These are phyloP conservation scores for Ogataea thermomethanolica DNA, from an alignment of 805 yeast species.

Conservation along the genomic window DNA sequence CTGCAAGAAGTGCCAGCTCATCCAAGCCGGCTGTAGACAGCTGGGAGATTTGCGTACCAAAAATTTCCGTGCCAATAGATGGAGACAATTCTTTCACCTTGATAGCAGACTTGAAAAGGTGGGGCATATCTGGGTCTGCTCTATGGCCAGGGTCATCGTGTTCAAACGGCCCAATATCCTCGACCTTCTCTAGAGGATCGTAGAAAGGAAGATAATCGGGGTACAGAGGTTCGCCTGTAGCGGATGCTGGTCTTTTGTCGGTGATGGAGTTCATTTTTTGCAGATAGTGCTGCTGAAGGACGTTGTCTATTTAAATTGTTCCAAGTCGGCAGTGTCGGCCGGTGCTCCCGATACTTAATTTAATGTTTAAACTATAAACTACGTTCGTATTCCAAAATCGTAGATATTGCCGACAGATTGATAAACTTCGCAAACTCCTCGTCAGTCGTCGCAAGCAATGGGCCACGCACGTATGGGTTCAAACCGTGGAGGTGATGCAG, in stretches of 20 bases:
- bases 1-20: conserved; percentile 65
- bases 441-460: conserved; percentile 9
- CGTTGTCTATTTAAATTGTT: neutral
- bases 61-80: conserved; percentile 62
- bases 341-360: neutral
- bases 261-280: too few species aligned
- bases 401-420: conserved; percentile 6
- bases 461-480: conserved; percentile 13
- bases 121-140: conserved; percentile 52
- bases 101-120: conserved; percentile 39
- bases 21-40: conserved; percentile 55
- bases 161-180: conserved; percentile 16
- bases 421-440: neutral
- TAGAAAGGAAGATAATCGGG: conserved; percentile 14
- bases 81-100: conserved; percentile 49
- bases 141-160: conserved; percentile 17
- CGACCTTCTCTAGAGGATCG: conserved; percentile 19
- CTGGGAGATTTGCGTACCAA: conserved; percentile 56
- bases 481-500: conserved; percentile 10
- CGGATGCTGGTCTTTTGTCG: neutral
- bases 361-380: too few species aligned
- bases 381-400: conserved; percentile 12
- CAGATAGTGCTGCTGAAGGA: too few species aligned
- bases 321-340: neutral
- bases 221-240: neutral